Evolutionary conservation across 1,284 basidiomycete species (phyloP).

Genomic region (Neonothopanus nambi): DNA sequence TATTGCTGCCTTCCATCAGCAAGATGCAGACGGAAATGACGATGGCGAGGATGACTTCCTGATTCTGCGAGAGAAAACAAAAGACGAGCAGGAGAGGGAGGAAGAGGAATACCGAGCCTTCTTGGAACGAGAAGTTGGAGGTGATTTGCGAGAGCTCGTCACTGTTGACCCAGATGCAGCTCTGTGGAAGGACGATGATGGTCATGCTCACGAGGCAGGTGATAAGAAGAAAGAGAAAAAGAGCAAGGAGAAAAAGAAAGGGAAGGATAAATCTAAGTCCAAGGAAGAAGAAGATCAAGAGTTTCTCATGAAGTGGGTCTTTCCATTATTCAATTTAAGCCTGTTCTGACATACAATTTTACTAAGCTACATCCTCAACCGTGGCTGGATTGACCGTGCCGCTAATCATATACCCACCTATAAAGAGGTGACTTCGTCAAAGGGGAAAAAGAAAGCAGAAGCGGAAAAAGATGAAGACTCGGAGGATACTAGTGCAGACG

Average conservation of each 20-base stretch:
- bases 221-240: conserved; percentile 34
- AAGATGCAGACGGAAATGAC: conserved; percentile 47
- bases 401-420: conserved; percentile 79
- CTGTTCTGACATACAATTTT: neutral
- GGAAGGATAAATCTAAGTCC: conserved; percentile 17
- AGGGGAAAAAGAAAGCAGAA: conserved; percentile 32
- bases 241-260: conserved; percentile 29
- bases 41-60: conserved; percentile 68
- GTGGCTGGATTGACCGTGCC: conserved; percentile 90
- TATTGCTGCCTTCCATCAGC: conserved; percentile 73
- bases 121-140: conserved; percentile 80
- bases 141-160: conserved; percentile 65
- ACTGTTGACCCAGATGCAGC: conserved; percentile 38
- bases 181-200: conserved; percentile 23
- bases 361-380: conserved; percentile 87
- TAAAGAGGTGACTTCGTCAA: conserved; percentile 64
- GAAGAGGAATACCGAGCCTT: conserved; percentile 83
- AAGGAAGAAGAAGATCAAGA: conserved; percentile 71
- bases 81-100: conserved; percentile 74
- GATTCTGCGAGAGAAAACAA: conserved; percentile 72
- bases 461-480: conserved; percentile 27
- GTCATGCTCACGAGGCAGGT: conserved; percentile 30
- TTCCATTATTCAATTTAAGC: conserved; percentile 1
- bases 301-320: conserved; percentile 85
- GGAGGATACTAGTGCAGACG: conserved; percentile 31